Conservation (phyloP, 2,329 filamentous ascomycete species). For the Penicillium sp. region DNA sequence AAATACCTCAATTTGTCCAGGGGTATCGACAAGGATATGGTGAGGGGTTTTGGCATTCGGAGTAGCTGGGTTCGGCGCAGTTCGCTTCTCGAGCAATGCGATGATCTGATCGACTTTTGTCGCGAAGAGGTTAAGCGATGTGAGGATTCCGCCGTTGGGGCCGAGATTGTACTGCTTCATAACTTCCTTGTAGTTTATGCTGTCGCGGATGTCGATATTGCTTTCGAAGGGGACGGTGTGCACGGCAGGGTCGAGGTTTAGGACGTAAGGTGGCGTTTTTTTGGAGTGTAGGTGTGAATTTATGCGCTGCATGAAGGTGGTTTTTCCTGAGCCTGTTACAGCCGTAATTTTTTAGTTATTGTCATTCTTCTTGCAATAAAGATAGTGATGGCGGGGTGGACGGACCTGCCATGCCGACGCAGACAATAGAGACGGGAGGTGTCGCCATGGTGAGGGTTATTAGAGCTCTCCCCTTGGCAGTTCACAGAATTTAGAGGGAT, state of each 20-base stretch:
- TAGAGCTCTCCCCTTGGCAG: too few relatives aligned
- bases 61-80: slow-evolving; percentile 60
- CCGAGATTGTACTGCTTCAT: slow-evolving; percentile 99
- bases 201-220: slow-evolving; percentile 99
- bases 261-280: slow-evolving; percentile 84
- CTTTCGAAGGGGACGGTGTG: slow-evolving; percentile 90
- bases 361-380: slow-evolving; percentile 3
- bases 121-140: slow-evolving; percentile 92
- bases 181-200: slow-evolving; percentile 98
- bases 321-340: slow-evolving; percentile 82
- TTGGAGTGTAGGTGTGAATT: slow-evolving; percentile 88
- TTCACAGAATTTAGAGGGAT: not conserved
- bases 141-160: slow-evolving; percentile 95
- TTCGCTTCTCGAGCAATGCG: slow-evolving; percentile 84
- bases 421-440: slow-evolving; percentile 80
- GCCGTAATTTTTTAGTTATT: slow-evolving; percentile 6
- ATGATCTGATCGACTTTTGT: slow-evolving; percentile 98
- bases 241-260: slow-evolving; percentile 96
- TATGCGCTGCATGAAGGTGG: slow-evolving; percentile 99
- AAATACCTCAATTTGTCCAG: slow-evolving; percentile 97
- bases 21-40: slow-evolving; percentile 91
- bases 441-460: slow-evolving; percentile 47
- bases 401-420: slow-evolving; percentile 92
- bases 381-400: slow-evolving; percentile 7
- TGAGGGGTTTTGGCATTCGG: slow-evolving; percentile 64